phyloP scores from a whole-genome alignment of 176 grass and related monocot species.

The Oryza glaberrima region DNA sequence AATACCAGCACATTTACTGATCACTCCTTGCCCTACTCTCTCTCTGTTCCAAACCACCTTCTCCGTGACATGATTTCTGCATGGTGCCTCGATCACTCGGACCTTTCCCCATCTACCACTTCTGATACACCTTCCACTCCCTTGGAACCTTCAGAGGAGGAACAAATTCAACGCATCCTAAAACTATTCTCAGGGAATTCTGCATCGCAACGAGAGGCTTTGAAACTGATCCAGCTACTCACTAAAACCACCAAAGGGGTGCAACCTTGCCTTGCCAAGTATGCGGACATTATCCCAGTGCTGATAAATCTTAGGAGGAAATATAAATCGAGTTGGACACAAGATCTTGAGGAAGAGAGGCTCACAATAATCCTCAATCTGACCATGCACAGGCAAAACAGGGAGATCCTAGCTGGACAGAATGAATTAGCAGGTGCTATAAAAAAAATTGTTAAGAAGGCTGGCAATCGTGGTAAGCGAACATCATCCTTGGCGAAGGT shows the following conservation, averaged over 20 bases:
- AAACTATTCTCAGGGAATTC: slow-evolving; percentile 30
- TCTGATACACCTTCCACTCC: slow-evolving; percentile 10
- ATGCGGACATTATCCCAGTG: slow-evolving; percentile 14
- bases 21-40: slow-evolving; percentile 33
- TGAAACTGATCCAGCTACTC: slow-evolving; percentile 37
- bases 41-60: slow-evolving; percentile 37
- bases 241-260: slow-evolving; percentile 48
- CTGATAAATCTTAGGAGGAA: slow-evolving; percentile 45
- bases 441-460: slow-evolving; percentile 3
- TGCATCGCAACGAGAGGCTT: slow-evolving; percentile 36
- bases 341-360: slow-evolving; percentile 34
- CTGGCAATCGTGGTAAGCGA: slow-evolving; percentile 13
- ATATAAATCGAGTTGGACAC: slow-evolving; percentile 44
- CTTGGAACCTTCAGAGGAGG: slow-evolving; percentile 27
- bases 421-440: slow-evolving; percentile 35
- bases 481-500: slow-evolving; percentile 28
- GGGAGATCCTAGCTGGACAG: slow-evolving; percentile 40
- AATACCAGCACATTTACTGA: slow-evolving; percentile 33
- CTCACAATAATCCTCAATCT: slow-evolving; percentile 38
- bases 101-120: not conserved
- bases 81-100: slow-evolving; percentile 43
- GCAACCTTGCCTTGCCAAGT: slow-evolving; percentile 42
- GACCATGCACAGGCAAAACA: slow-evolving; percentile 44
- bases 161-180: slow-evolving; percentile 43
- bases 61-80: slow-evolving; percentile 51